Conservation (phyloP, 2,329 filamentous ascomycete species). For the Penicillium griseofulvum region DNA sequence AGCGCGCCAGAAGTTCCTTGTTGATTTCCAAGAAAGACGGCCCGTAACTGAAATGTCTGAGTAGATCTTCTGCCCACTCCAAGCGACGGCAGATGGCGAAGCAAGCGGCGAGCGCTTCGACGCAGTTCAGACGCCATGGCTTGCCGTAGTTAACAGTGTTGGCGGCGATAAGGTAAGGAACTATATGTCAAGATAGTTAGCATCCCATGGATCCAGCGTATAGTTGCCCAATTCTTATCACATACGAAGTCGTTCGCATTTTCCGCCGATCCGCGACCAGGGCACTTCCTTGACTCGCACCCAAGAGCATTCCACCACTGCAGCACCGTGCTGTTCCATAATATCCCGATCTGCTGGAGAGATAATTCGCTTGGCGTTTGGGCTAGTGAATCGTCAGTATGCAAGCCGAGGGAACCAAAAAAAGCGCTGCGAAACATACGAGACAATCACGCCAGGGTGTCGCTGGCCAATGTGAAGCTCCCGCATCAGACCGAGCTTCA, state of each 20-base stretch:
- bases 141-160: slow-evolving; percentile 97
- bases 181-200: slow-evolving; percentile 22
- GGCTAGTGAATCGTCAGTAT: slow-evolving; percentile 41
- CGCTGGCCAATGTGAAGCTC: slow-evolving; percentile 89
- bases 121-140: slow-evolving; percentile 92
- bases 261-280: slow-evolving; percentile 86
- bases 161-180: slow-evolving; percentile 93
- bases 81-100: slow-evolving; percentile 89
- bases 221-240: slow-evolving; percentile 4
- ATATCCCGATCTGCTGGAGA: slow-evolving; percentile 79
- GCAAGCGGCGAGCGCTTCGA: slow-evolving; percentile 86
- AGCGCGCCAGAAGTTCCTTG: slow-evolving; percentile 72
- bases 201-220: neutral
- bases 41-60: slow-evolving; percentile 86
- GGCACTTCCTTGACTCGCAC: slow-evolving; percentile 88
- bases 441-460: slow-evolving; percentile 87
- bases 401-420: neutral
- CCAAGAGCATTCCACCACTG: slow-evolving; percentile 97
- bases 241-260: slow-evolving; percentile 74
- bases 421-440: slow-evolving; percentile 44
- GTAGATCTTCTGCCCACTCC: slow-evolving; percentile 84
- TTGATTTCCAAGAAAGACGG: slow-evolving; percentile 90
- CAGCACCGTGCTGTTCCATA: slow-evolving; percentile 84
- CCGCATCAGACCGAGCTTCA: slow-evolving; percentile 89
- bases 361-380: slow-evolving; percentile 83